Evolutionary conservation across 2,329 filamentous ascomycete genomes (phyloP), one percentile per base, ranked within the genome.

Genomic region (Penicillium corylophilum): DNA sequence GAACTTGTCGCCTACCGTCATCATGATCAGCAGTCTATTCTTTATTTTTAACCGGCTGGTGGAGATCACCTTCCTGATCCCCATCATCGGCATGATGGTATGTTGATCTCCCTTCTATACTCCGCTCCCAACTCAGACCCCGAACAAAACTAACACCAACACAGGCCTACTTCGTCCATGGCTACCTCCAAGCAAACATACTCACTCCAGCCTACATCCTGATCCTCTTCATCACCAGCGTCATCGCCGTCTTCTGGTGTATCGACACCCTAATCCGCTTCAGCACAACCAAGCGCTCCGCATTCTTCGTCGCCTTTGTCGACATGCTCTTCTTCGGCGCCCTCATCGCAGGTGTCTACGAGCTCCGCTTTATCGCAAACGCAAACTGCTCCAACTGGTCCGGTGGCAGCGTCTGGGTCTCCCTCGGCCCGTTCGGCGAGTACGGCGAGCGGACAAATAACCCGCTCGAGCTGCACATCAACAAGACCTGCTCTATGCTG

Each of bases 401-500:
- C 10, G 75, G 74, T 46, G 73, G 76, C 43, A 65, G 73, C 20
- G 84, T 84, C 70, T 80, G 80, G 62, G 68, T 82, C 47, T 78
- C 79, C 44, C 77, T 91, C 39, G 87, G 87, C 12, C 76, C 81
- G 12, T 82, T 89, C 55, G 81, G 83, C 26, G 77, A 73, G 57
- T 82, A 82, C 39, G 77, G 77, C 13, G 56, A 62, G 7, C 60
- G 72, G 29, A 78, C 78, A 43, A 74, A 73, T 46, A 79, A 73
- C 50, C 64, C 64, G 8, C 74, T 83, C 52, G 71, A 79, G 38
- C 66, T 85, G 36, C 71, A 80, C 47, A 71, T 85, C 33, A 80
- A 89, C 72, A 93, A 93, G 79, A 83, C 84, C 5, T 97, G 93
- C 74, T 83, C 87, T 44, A 94, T 96, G 90, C 83, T 96, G 66